Conservation (phyloP, 441 rosid species). For the Croton setiger region DNA sequence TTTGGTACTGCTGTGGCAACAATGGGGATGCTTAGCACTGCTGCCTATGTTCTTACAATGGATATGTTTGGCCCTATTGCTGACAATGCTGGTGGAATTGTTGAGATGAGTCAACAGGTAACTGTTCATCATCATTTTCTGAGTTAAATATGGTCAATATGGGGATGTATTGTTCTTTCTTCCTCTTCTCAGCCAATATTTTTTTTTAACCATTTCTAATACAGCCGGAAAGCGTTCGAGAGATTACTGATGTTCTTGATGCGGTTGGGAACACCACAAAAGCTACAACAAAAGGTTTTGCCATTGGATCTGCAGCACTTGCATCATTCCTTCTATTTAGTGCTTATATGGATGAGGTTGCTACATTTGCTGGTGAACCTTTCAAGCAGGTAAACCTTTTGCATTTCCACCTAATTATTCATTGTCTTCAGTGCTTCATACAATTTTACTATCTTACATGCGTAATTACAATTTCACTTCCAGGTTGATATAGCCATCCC, state of each 20-base stretch:
- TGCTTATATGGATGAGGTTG: constrained; percentile 99
- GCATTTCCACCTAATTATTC: constrained; percentile 8
- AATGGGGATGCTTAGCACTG: constrained; percentile 99
- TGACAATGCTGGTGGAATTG: constrained; percentile 99
- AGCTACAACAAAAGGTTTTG: constrained; percentile 98
- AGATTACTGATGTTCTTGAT: constrained; percentile 94
- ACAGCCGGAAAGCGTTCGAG: constrained; percentile 98
- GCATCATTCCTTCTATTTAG: constrained; percentile 98
- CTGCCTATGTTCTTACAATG: constrained; percentile 98
- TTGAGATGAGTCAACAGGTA: constrained; percentile 99
- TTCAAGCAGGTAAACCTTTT: constrained; percentile 64
- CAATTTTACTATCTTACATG: constrained; percentile 1
- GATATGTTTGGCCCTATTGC: constrained; percentile 99
- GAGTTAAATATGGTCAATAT: background rate
- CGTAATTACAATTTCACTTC: constrained; percentile 20
- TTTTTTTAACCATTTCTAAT: constrained; percentile 22
- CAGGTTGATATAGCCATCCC: constrained; percentile 99
- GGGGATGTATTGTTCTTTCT: constrained; percentile 6
- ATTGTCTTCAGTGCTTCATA: background rate
- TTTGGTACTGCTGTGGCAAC: constrained; percentile 99
- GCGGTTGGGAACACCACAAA: constrained; percentile 99
- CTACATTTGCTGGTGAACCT: constrained; percentile 68
- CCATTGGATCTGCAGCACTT: constrained; percentile 98
- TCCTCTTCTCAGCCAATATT: background rate
- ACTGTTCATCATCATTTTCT: constrained; percentile 20